Evolutionary conservation across 768 basidiomycete species (phyloP), one percentile per base, ranked within the genome.

Genomic region (Tephrocybe sp.): DNA sequence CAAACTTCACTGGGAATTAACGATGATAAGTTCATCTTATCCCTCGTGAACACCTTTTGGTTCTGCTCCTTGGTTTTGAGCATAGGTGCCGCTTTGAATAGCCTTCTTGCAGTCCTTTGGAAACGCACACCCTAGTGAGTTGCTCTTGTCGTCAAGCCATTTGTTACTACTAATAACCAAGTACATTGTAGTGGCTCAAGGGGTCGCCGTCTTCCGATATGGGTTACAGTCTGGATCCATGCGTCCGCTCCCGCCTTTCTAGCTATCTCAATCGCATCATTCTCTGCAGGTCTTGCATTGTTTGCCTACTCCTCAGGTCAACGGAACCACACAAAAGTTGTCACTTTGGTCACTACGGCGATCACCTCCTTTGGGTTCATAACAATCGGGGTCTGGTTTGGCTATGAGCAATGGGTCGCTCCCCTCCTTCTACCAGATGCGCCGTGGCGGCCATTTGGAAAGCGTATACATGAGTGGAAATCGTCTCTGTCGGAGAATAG

Each of bases 51-150:
- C 23, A 58, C 56, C 14, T 62, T 64, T 18, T 63, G 58, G 60
- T 64, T 64, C 23, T 55, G 56, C 17, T 61, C 63, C 3, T 25
- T 66, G 49, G 51, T 66, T 6, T 50, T 64, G 8, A 66, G 65
- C 33, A 60, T 66, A 3, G 62, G 60, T 10, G 56, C 63, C 0
- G 62, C 65, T 12, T 43, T 66, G 21, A 66, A 64, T n/a, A 62
- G 62, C 21, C 39, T 64, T 10, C 42, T 66, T 4, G 58, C 57
- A 1, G 54, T 61, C 26, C 38, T 54, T 7, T 64, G 63, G 61
- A 66, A 58, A 15, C 57, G 54, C 25, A 58, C 63, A 38, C 53
- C 58, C 21, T 62, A 61, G 65, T 66, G 48, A 30, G 65, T 58
- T 18, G 3, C n/a, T 17, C n/a, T n/a, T n/a, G n/a, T n/a, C n/a